Conservation (phyloP, 2,329 filamentous ascomycete species). For the Acrocalymma vagum region DNA sequence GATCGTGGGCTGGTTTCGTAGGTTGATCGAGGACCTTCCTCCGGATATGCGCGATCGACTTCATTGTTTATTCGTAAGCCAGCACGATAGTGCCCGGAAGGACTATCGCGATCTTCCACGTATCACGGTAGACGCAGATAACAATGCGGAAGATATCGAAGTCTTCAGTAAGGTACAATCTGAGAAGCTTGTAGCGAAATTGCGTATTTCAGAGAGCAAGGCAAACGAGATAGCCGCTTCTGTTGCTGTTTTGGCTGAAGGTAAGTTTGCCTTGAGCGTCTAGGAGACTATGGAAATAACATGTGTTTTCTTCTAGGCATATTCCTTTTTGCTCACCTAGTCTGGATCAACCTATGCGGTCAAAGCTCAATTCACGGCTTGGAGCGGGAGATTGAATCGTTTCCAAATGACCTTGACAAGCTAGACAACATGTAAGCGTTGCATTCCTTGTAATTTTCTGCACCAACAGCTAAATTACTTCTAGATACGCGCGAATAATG, state of each 20-base stretch:
- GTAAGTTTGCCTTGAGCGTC: conserved; percentile 7
- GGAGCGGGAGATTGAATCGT: conserved; percentile 21
- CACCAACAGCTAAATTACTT: neutral
- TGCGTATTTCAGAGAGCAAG: conserved; percentile 9
- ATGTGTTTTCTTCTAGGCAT: conserved; percentile 20
- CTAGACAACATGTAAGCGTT: conserved; percentile 15
- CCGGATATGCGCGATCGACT: conserved; percentile 24
- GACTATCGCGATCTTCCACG: conserved; percentile 15
- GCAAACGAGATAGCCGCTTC: conserved; percentile 10
- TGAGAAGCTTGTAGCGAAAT: conserved; percentile 2
- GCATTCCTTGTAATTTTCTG: neutral
- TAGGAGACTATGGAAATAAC: neutral
- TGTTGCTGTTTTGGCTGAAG: conserved; percentile 11
- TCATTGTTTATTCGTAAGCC: conserved; percentile 24
- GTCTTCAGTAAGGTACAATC: conserved; percentile 11
- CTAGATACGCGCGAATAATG: conserved; percentile 24
- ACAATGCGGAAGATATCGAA: conserved; percentile 40
- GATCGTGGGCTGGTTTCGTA: conserved; percentile 38
- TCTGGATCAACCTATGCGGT: conserved; percentile 27
- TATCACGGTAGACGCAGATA: conserved; percentile 11
- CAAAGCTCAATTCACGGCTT: conserved; percentile 26
- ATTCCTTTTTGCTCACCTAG: conserved; percentile 36
- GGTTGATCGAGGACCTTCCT: conserved; percentile 22
- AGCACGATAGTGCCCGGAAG: conserved; percentile 21
- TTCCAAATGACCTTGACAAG: conserved; percentile 15